Base-by-base conservation (phyloP, 371 early-diverging fungal genomes). In the Rhizopus sp. region DNA sequence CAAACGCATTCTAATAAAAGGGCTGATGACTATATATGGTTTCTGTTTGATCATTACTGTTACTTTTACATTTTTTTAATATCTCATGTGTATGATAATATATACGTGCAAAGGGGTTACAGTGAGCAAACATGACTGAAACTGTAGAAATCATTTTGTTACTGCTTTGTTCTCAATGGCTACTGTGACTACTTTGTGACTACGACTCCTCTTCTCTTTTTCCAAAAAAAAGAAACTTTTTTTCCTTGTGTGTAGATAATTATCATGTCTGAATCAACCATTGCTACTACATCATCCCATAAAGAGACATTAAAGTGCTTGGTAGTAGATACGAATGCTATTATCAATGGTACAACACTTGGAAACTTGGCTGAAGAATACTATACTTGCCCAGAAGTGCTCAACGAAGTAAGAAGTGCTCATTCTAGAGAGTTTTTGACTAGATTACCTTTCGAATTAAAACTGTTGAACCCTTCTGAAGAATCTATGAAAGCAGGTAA, bases 321-420 rank as follows among this genome's bases (percentile, higher is more conserved):
- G 38, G 79, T 88, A 34, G 73, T 88, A 49, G 89, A 88, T 66
- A 71, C 88, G 16, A 86, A 78, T 49, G 84, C 86, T 32, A 75
- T 87, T 50, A 72, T 88, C 47, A 78, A 85, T 54, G 78, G 78
- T 50, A 66, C 63, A 29, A 60, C 75, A 5, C 52, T 80, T 7
- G 53, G 64, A 34, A 51, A 63, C 51, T 60, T 93, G 46, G 92
- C 93, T 2, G 80, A 86, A 34, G 82, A 86, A 33, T 89, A 94
- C 55, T 86, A 86, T 54, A 94, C 97, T 23, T 81, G 91, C 31
- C 93, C 94, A 8, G 96, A 96, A 66, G 95, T 98, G 6, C 50
- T 95, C 30, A 70, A 68, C 38, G 98, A 98, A 79, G 78, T 97
- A 52, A 80, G 91, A 34, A 95, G 95, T 77, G 70, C 70, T 52